Evolutionary conservation across 305 asterid species (phyloP).

Genomic region (Rubia balearica): DNA sequence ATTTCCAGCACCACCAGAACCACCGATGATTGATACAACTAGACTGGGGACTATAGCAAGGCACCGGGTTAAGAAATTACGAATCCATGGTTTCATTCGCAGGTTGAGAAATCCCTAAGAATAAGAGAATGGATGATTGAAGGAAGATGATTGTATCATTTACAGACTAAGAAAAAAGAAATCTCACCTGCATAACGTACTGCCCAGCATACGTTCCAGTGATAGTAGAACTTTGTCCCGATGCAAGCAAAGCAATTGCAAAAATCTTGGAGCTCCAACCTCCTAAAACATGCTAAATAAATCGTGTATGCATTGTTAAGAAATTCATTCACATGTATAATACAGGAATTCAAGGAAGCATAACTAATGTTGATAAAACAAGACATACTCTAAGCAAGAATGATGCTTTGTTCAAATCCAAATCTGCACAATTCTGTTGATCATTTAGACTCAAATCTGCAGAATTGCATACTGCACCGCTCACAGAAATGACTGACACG

Average conservation of each 20-base stretch:
- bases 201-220: conserved; percentile 98
- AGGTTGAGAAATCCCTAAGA: conserved; percentile 88
- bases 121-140: conserved; percentile 7
- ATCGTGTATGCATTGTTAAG: not conserved
- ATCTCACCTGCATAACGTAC: conserved; percentile 84
- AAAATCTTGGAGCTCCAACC: conserved; percentile 93
- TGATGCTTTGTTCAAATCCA: conserved; percentile 85
- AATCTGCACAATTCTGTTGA: conserved; percentile 58
- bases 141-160: not conserved
- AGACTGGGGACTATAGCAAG: conserved; percentile 93
- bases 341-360: not conserved
- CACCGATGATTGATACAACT: conserved; percentile 69
- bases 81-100: conserved; percentile 81
- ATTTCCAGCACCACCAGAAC: conserved; percentile 82
- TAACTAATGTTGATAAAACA: not conserved
- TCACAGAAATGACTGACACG: conserved; percentile 79
- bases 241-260: conserved; percentile 90
- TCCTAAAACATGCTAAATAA: conserved; percentile 65
- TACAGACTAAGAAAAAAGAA: not conserved
- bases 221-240: conserved; percentile 96
- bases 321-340: not conserved
- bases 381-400: conserved; percentile 67
- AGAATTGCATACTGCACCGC: conserved; percentile 86
- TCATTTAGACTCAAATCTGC: conserved; percentile 42
- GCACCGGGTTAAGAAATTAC: conserved; percentile 78